phyloP scores from a whole-genome alignment of 352 stramenopile species.

The Phytopythium kandeliae region DNA sequence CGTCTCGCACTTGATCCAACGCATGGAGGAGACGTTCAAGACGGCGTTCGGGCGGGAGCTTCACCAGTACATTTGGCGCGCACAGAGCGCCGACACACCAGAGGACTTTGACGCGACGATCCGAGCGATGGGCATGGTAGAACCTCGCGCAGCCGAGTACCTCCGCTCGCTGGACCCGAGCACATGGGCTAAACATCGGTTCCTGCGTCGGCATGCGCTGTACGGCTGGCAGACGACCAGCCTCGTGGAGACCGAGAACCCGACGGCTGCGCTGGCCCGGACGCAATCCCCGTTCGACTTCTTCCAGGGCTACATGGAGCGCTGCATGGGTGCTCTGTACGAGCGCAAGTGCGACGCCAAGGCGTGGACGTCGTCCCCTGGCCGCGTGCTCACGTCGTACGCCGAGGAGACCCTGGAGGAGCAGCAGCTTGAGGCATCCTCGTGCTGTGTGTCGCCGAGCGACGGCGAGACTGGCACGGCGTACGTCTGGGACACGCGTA shows the following conservation, averaged over 20 bases:
- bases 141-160: slow-evolving; percentile 15
- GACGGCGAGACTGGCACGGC: slow-evolving; percentile 29
- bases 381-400: slow-evolving; percentile 26
- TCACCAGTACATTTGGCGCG: slow-evolving; percentile 17
- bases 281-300: slow-evolving; percentile 34
- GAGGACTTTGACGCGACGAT: slow-evolving; percentile 26
- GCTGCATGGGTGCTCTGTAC: slow-evolving; percentile 33
- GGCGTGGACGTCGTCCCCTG: slow-evolving; percentile 13
- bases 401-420: slow-evolving; percentile 22
- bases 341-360: slow-evolving; percentile 31
- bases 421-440: slow-evolving; percentile 21
- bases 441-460: slow-evolving; percentile 35
- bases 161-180: slow-evolving; percentile 19
- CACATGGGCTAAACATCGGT: slow-evolving; percentile 35
- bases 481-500: slow-evolving; percentile 30
- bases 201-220: slow-evolving; percentile 24
- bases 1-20: slow-evolving; percentile 20
- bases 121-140: slow-evolving; percentile 8
- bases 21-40: slow-evolving; percentile 26
- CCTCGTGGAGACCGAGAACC: slow-evolving; percentile 16
- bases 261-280: slow-evolving; percentile 10
- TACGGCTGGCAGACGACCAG: slow-evolving; percentile 32
- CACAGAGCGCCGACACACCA: slow-evolving; percentile 23
- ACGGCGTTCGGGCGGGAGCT: slow-evolving; percentile 14
- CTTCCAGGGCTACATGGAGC: slow-evolving; percentile 43